Conservation (phyloP, 2,329 filamentous ascomycete species). For the Neonectria ditissima region DNA sequence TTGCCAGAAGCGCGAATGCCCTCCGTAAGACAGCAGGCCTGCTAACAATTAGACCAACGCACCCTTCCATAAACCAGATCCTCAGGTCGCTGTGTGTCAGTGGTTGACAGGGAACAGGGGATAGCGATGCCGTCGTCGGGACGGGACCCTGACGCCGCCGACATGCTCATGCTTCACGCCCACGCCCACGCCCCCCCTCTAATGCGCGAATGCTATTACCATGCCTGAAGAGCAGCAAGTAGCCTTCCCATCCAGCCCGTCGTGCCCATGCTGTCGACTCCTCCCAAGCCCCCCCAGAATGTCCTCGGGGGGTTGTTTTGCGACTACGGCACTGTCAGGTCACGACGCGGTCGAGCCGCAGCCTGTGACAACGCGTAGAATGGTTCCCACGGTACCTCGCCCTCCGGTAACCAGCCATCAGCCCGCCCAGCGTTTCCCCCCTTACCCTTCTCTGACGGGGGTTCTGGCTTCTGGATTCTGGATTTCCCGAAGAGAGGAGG, state of each 20-base stretch:
- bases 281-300: conserved; percentile 22
- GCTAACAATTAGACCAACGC: too few species aligned
- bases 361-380: conserved; percentile 11
- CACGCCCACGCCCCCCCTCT: conserved; percentile 1
- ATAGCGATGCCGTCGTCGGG: conserved; percentile 8
- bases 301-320: conserved; percentile 28
- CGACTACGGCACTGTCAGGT: conserved; percentile 32
- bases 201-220: conserved; percentile 1
- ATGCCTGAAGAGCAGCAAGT: background rate
- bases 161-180: background rate
- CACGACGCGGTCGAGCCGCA: conserved; percentile 12
- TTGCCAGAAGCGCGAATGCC: background rate
- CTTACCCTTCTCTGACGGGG: conserved; percentile 13
- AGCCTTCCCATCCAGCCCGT: background rate
- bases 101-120: conserved; percentile 5
- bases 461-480: conserved; percentile 27
- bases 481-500: conserved; percentile 26
- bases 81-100: conserved; percentile 7
- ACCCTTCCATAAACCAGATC: background rate
- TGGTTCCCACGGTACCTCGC: conserved; percentile 30
- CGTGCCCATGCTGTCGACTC: background rate
- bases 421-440: conserved; percentile 13
- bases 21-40: background rate
- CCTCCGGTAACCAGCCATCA: conserved; percentile 31
- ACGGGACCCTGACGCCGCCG: conserved; percentile 8